phyloP scores from a whole-genome alignment of 2,329 filamentous ascomycete species.

The Zymoseptoria crescenta region DNA sequence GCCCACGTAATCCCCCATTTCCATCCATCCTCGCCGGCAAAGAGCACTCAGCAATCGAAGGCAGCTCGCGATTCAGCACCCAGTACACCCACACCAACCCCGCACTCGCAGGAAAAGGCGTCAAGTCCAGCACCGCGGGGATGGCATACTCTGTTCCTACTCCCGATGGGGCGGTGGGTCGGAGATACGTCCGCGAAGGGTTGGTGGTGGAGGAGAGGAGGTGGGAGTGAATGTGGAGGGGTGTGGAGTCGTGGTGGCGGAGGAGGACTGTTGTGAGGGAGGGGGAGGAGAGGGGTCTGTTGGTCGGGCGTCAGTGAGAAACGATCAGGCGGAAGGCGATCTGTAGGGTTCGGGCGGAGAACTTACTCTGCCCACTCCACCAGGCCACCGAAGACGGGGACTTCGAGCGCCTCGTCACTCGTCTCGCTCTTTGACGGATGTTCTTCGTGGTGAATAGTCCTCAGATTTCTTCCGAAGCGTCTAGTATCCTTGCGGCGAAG shows the following conservation, averaged over 20 bases:
- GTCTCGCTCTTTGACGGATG: too few relatives aligned
- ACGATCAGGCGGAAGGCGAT: too few relatives aligned
- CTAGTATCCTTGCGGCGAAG: too few relatives aligned
- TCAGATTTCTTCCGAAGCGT: too few relatives aligned
- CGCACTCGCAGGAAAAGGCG: background rate
- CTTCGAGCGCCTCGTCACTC: background rate
- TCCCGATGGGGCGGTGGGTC: background rate
- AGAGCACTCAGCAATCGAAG: background rate
- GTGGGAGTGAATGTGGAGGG: conserved; percentile 1
- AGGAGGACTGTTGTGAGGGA: background rate
- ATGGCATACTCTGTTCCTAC: background rate
- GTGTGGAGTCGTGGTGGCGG: conserved; percentile 1
- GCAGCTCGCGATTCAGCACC: conserved; percentile 4
- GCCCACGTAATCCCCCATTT: too few relatives aligned
- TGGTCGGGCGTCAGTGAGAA: background rate
- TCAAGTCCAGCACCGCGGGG: conserved; percentile 2
- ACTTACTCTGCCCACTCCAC: background rate
- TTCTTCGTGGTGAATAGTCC: too few relatives aligned
- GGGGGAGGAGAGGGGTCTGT: background rate
- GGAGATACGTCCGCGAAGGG: background rate
- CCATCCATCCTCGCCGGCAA: background rate
- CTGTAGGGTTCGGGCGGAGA: too few relatives aligned
- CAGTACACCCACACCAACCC: conserved; percentile 4
- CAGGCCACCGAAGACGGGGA: background rate
- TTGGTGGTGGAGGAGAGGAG: background rate